Percentiles rank a stretch among this genome's conserved stretches.
Conservation (phyloP, 2,329 filamentous ascomycete genomes). For the Colletotrichum cereale region DNA sequence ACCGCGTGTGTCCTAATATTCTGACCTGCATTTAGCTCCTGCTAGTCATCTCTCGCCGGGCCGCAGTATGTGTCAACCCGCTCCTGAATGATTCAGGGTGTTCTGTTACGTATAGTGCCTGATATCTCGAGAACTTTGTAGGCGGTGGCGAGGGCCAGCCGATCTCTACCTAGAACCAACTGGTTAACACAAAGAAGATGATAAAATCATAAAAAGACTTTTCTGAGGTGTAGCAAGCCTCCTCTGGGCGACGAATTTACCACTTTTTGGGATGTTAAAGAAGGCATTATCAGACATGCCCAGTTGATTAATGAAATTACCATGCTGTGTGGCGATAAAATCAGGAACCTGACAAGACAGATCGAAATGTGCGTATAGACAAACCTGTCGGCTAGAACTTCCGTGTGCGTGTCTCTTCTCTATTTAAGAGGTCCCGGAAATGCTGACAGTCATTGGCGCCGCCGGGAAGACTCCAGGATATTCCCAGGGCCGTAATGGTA, state of each 20-base stretch:
- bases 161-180: constrained; percentile 21
- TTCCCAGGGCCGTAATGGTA: constrained; percentile 50
- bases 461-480: not conserved
- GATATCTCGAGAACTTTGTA: constrained; percentile 19
- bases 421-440: constrained; percentile 9
- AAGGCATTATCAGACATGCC: constrained; percentile 1
- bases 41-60: constrained; percentile 81
- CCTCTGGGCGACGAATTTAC: not conserved
- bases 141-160: constrained; percentile 7
- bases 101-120: not conserved
- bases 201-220: too few relatives aligned
- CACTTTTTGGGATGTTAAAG: constrained; percentile 12
- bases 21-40: constrained; percentile 78
- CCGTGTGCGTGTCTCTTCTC: not conserved
- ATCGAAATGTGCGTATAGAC: not conserved
- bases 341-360: not conserved
- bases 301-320: constrained; percentile 9
- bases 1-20: constrained; percentile 72
- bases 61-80: constrained; percentile 81
- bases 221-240: too few relatives aligned
- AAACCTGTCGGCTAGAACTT: constrained; percentile 5
- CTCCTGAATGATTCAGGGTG: constrained; percentile 43
- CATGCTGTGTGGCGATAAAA: not conserved
- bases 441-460: constrained; percentile 11
- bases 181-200: too few relatives aligned